Base-by-base conservation (phyloP, 305 asterid genomes). In the Fraxinus dipetala region DNA sequence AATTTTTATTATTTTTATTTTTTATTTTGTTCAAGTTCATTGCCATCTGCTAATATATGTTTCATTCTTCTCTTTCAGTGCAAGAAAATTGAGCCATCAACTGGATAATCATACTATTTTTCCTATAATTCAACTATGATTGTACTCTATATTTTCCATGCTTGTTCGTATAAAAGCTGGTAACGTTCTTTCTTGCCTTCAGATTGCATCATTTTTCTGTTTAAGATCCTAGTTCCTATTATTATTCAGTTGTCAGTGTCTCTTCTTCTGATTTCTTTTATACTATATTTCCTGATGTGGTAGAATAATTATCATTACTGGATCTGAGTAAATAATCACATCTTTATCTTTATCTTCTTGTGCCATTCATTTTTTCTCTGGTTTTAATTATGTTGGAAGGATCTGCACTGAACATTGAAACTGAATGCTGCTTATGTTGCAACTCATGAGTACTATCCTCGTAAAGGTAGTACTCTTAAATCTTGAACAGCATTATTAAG, bases 21-120 rank as follows among this genome's bases (percentile, higher is more conserved):
- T 51, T 36, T 54, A 31, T 20, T 69, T 75, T 83, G 31, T 2
- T 82, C 48, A 67, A 4, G 9, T 51, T 76, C 61, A 30, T 76
- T 54, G 59, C 76, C 76, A 6, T 48, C 77, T 76, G 31, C 40
- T 80, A 73, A 2, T 80, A 26, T 48, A 10, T 59, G 67, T 22
- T 70, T 56, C 76, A 26, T 78, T 83, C 82, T 83, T 40, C 59
- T 56, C 72, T 36, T 72, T 6, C 79, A 72, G 82, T 61, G 48
- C 36, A 13, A 70, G 76, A 45, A 31, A 31, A 9, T 45, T 40
- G 76, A 38, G 69, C 67, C 28, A 38, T 38, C 69, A 36, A 73
- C 45, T 26, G 43, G 76, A 26, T 45, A 78, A 9, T 30, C n/a
- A 36, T 16, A 22, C 40, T 72, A 31, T 72, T 43, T 11, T 77